Conservation (phyloP, 2,329 filamentous ascomycete genomes). For the Penicillium paneum region DNA sequence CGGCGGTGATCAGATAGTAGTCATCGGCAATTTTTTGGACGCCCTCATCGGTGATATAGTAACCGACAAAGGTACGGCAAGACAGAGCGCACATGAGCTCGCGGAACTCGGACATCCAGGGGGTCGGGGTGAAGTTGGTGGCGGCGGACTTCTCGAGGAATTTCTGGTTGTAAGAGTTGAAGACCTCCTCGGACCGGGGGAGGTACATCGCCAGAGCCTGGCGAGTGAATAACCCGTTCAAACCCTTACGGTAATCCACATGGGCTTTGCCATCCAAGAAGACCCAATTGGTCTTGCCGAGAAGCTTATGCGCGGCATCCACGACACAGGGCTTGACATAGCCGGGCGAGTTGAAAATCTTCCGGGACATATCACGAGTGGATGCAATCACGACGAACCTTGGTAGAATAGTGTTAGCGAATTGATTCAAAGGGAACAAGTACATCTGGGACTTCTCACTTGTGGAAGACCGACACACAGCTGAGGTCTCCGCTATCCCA, state of each 20-base stretch:
- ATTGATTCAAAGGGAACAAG: neutral
- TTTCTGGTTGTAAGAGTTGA: slow-evolving; percentile 77
- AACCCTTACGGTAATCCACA: slow-evolving; percentile 93
- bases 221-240: slow-evolving; percentile 92
- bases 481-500: slow-evolving; percentile 89
- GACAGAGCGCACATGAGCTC: slow-evolving; percentile 94
- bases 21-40: slow-evolving; percentile 94
- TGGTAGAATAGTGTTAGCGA: slow-evolving; percentile 7
- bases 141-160: slow-evolving; percentile 74
- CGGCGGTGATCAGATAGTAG: slow-evolving; percentile 94
- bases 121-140: slow-evolving; percentile 67
- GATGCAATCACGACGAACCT: slow-evolving; percentile 98
- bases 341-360: slow-evolving; percentile 89
- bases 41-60: slow-evolving; percentile 87
- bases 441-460: slow-evolving; percentile 56
- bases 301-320: slow-evolving; percentile 87
- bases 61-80: slow-evolving; percentile 92
- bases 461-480: slow-evolving; percentile 99
- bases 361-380: slow-evolving; percentile 89
- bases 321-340: slow-evolving; percentile 97
- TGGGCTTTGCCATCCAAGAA: slow-evolving; percentile 94
- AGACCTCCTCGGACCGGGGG: slow-evolving; percentile 87
- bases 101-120: slow-evolving; percentile 89
- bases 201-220: slow-evolving; percentile 84
- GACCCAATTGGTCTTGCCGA: slow-evolving; percentile 91